phyloP scores from a whole-genome alignment of 148 eudicot genomes.

The Vaccinium darrowii region DNA sequence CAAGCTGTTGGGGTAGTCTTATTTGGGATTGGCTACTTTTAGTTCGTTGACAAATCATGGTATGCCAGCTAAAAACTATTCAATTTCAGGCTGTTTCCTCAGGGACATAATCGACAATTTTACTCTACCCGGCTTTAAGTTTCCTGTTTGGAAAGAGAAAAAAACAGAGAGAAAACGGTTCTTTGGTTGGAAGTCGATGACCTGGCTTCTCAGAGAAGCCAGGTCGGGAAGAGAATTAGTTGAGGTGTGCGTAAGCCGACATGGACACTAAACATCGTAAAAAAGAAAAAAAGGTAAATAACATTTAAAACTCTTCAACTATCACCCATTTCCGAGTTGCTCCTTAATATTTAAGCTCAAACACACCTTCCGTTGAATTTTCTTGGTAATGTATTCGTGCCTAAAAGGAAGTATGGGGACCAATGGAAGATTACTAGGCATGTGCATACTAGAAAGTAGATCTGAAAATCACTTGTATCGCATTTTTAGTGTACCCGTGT shows the following conservation, averaged over 20 bases:
- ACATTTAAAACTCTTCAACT: no score
- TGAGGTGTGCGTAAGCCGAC: no score
- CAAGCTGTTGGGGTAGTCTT: constrained; percentile 8
- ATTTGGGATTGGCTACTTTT: not conserved
- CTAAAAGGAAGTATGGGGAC: not conserved
- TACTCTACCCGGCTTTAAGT: not conserved
- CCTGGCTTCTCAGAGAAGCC: no score
- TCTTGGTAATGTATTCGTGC: not conserved
- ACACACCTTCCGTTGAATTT: not conserved
- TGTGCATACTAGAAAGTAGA: not conserved
- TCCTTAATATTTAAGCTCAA: no score
- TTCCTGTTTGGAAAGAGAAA: not conserved
- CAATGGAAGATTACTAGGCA: not conserved
- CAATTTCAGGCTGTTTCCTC: not conserved
- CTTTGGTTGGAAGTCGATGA: not conserved
- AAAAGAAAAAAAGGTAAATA: no score
- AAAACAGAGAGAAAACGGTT: not conserved
- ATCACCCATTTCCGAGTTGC: no score
- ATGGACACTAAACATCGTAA: no score
- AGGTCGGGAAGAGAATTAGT: no score
- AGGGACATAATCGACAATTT: not conserved
- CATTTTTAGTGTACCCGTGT: no score
- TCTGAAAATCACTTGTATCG: no score
- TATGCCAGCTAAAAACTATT: not conserved
- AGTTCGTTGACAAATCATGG: not conserved